These are phyloP conservation scores for Omphalotus guepiniiformis DNA, from an alignment of 768 basidiomycete genomes.

Conservation along the genomic window DNA sequence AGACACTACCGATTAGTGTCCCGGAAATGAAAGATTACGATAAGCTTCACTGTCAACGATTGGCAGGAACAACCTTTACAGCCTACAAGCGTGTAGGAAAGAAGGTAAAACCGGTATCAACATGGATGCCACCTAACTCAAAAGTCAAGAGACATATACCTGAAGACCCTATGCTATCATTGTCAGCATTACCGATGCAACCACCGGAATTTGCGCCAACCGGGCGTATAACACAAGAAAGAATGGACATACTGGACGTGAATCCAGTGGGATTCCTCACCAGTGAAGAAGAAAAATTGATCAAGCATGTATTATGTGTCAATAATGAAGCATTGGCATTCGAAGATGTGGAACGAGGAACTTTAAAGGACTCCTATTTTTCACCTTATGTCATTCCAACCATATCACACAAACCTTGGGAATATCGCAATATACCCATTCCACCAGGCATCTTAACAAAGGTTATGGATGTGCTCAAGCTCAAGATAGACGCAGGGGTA, in stretches of 20 bases:
- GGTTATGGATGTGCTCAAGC: conserved; percentile 16
- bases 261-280: conserved; percentile 23
- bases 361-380: conserved; percentile 29
- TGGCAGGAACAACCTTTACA: too few species aligned
- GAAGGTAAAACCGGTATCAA: conserved; percentile 15
- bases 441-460: conserved; percentile 22
- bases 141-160: conserved; percentile 16
- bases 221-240: conserved; percentile 20
- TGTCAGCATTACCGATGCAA: conserved; percentile 9
- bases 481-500: conserved; percentile 25
- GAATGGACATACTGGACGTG: conserved; percentile 13
- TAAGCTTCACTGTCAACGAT: too few species aligned
- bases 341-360: conserved; percentile 31
- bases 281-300: conserved; percentile 25
- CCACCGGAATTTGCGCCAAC: conserved; percentile 14
- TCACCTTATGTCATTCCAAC: conserved; percentile 27
- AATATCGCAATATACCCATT: conserved; percentile 24
- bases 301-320: conserved; percentile 27
- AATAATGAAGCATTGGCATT: conserved; percentile 35
- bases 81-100: conserved; percentile 19
- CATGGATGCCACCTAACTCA: conserved; percentile 14
- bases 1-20: too few species aligned
- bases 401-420: conserved; percentile 31
- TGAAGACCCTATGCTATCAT: conserved; percentile 16
- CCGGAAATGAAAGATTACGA: too few species aligned